Conservation (phyloP, 2,329 filamentous ascomycete genomes). For the Cadophora gregata region DNA sequence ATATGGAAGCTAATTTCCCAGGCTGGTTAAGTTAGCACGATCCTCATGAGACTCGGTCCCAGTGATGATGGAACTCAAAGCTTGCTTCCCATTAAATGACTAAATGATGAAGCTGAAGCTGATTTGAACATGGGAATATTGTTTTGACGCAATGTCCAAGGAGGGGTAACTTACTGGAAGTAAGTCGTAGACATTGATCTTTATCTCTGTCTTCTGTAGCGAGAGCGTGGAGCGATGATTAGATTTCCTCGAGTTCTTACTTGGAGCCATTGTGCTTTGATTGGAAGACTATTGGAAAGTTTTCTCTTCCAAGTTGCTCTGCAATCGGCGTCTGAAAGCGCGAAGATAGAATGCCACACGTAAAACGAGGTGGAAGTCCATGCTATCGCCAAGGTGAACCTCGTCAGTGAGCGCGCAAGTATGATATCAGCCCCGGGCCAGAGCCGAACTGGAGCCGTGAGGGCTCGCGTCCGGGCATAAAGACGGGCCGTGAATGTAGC, state of each 20-base stretch:
- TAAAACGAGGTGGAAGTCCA: constrained; percentile 8
- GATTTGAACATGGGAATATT: not conserved
- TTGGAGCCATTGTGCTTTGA: constrained; percentile 31
- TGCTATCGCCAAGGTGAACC: not conserved
- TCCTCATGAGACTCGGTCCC: not conserved
- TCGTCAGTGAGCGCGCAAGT: not conserved
- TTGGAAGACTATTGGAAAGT: not conserved
- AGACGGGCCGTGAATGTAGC: not conserved
- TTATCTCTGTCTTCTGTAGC: constrained; percentile 73
- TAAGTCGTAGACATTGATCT: constrained; percentile 80
- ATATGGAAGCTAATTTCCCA: constrained; percentile 73
- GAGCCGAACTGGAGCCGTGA: not conserved
- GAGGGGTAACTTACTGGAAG: constrained; percentile 61
- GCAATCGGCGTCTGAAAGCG: not conserved
- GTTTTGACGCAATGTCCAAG: not conserved
- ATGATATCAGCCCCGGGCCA: constrained; percentile 1
- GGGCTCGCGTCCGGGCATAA: not conserved
- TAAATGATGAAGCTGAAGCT: not conserved
- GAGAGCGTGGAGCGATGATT: constrained; percentile 70
- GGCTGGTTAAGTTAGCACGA: constrained; percentile 54
- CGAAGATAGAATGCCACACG: not conserved
- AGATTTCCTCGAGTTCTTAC: constrained; percentile 38
- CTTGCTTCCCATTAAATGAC: not conserved
- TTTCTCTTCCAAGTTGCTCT: not conserved
- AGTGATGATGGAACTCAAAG: not conserved